Evolutionary conservation across 1,139 yeast genomes (phyloP), one percentile per base, ranked within the genome.

Genomic region (Pichia sp.): DNA sequence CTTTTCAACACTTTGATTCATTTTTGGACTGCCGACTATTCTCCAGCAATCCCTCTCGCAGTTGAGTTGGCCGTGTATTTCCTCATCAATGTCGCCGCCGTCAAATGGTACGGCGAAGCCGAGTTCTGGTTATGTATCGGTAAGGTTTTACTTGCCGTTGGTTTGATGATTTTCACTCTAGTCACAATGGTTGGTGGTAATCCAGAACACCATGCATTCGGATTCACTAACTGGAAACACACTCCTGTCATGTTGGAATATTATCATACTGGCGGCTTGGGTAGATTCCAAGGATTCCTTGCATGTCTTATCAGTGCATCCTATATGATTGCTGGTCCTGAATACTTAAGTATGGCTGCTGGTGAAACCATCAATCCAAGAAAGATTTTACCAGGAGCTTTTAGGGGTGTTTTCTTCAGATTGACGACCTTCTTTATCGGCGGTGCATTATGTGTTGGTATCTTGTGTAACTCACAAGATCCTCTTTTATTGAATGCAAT

Each of bases 321-420:
- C 11, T 77, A 75, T 60, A 71, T 76, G 43, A 69, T 74, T 53
- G 80, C 75, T 10, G 81, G 81, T 4, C 79, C 81, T 1, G 82
- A 77, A 58, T 76, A 76, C 58, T 65, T 77, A 60, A 69, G 77
- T 14, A 59, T 77, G 76, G 77, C 74, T n/a, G 78, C 81, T 10
- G 79, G 79, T 47, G 81, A 77, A 58, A 75, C 77, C 15, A 48
- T 75, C 31, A 77, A 85, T 59, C 96, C 96, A 21, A 75, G 95
- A 51, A 77, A 77, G 56, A 81, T 79, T n/a, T 70, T 89, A 65
- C 93, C 93, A 20, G 75, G 72, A 39, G 96, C 96, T 4, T 87
- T 81, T 69, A 85, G 81, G 61, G 85, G 85, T 37, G 93, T 88
- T 12, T 80, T 86, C 51, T 77, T 78, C 61, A 75, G 96, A 57